Percentiles rank a stretch among this genome's conserved stretches.
phyloP scores from a whole-genome alignment of 257 asterid species.

The Gentiana straminea region DNA sequence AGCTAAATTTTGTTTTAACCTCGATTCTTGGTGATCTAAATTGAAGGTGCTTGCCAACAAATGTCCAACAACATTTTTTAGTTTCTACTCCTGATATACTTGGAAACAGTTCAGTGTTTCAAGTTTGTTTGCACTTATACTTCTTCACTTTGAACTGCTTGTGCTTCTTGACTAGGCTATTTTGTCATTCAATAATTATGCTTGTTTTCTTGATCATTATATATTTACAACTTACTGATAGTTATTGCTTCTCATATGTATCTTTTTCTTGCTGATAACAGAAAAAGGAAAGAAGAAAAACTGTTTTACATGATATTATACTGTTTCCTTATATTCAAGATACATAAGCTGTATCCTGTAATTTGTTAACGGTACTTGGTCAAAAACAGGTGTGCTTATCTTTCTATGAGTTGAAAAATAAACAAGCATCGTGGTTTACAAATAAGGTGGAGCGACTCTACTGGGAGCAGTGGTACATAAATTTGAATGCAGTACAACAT shows the following conservation, averaged over 20 bases:
- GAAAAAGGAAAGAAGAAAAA: background rate
- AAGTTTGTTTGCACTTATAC: no score
- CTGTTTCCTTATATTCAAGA: background rate
- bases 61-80: no score
- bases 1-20: background rate
- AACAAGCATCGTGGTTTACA: constrained; percentile 83
- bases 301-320: background rate
- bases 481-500: constrained; percentile 63
- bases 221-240: background rate
- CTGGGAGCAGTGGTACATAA: constrained; percentile 96
- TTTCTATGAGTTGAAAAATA: constrained; percentile 83
- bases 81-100: no score
- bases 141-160: background rate
- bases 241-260: background rate
- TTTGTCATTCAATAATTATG: background rate
- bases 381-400: constrained; percentile 69
- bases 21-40: background rate
- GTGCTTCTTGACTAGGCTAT: background rate
- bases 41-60: no score
- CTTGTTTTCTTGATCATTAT: background rate
- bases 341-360: background rate
- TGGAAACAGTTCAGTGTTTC: background rate
- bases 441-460: constrained; percentile 78
- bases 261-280: background rate
- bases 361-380: constrained; percentile 12